A percentile compares a stretch with the other conserved stretches of the same genome.
phyloP scores from a whole-genome alignment of 1,139 yeast genomes.

The Suhomyces panamericanus region DNA sequence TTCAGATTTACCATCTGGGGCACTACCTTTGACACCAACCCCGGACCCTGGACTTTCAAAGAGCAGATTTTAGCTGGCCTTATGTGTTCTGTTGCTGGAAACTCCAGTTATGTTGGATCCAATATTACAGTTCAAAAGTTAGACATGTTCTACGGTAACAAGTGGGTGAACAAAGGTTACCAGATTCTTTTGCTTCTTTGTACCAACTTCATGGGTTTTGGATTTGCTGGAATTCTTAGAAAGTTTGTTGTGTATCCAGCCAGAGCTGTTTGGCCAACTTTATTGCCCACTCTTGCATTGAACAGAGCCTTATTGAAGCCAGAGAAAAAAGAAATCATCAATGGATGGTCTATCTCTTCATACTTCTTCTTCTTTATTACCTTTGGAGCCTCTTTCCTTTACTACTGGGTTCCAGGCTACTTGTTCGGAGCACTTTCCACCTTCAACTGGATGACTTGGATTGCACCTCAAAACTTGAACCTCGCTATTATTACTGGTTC shows the following conservation, averaged over 20 bases:
- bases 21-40: constrained; percentile 23
- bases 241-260: constrained; percentile 21
- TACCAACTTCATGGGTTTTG: constrained; percentile 25
- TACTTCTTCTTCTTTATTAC: constrained; percentile 18
- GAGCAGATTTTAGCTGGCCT: constrained; percentile 26
- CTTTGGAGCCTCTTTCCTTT: constrained; percentile 17
- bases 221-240: constrained; percentile 24
- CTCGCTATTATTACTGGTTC: constrained; percentile 21
- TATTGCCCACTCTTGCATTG: constrained; percentile 23
- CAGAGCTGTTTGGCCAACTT: constrained; percentile 20
- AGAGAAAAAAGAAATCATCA: constrained; percentile 18
- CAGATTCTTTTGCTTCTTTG: constrained; percentile 18
- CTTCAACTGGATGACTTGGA: constrained; percentile 26
- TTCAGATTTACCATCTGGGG: constrained; percentile 19
- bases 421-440: constrained; percentile 18
- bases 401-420: constrained; percentile 23
- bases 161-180: constrained; percentile 22
- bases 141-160: constrained; percentile 15
- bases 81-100: constrained; percentile 20
- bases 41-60: constrained; percentile 27
- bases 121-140: constrained; percentile 23
- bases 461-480: constrained; percentile 20
- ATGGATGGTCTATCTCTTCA: constrained; percentile 23
- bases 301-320: constrained; percentile 22
- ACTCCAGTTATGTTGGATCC: constrained; percentile 15